Percentiles rank a stretch among this genome's conserved stretches.
Evolutionary conservation across 2,329 filamentous ascomycete genomes (phyloP).

Genomic region (Pyrenophora graminea): DNA sequence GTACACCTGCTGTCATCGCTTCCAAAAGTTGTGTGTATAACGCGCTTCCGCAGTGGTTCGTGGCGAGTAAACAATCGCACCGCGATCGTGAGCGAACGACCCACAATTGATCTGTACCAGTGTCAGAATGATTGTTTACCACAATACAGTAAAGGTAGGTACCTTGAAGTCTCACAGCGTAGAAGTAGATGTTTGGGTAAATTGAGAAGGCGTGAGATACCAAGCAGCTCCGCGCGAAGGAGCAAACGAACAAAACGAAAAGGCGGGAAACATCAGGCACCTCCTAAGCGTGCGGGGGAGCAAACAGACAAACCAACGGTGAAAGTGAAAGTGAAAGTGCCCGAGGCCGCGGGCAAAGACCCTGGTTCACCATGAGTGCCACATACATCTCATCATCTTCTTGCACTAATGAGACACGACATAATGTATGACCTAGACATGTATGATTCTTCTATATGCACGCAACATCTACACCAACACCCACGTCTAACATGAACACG

Average conservation of each 20-base stretch:
- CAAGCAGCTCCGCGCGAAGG: background rate
- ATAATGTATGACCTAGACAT: too few species aligned
- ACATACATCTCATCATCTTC: background rate
- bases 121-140: background rate
- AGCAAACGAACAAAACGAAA: background rate
- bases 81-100: background rate
- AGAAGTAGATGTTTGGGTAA: background rate
- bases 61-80: background rate
- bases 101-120: background rate
- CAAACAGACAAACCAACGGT: background rate
- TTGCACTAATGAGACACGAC: too few species aligned
- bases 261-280: background rate
- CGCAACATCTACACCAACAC: too few species aligned
- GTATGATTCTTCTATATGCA: too few species aligned
- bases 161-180: background rate
- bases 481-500: too few species aligned
- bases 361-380: conserved; percentile 2
- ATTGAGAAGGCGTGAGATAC: background rate
- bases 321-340: conserved; percentile 2
- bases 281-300: background rate
- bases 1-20: conserved; percentile 13
- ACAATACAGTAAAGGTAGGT: background rate
- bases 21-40: background rate
- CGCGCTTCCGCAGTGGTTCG: background rate
- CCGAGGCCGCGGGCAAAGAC: background rate